Base-by-base conservation (phyloP, 2,329 filamentous ascomycete genomes). In the Aureobasidium sp. region DNA sequence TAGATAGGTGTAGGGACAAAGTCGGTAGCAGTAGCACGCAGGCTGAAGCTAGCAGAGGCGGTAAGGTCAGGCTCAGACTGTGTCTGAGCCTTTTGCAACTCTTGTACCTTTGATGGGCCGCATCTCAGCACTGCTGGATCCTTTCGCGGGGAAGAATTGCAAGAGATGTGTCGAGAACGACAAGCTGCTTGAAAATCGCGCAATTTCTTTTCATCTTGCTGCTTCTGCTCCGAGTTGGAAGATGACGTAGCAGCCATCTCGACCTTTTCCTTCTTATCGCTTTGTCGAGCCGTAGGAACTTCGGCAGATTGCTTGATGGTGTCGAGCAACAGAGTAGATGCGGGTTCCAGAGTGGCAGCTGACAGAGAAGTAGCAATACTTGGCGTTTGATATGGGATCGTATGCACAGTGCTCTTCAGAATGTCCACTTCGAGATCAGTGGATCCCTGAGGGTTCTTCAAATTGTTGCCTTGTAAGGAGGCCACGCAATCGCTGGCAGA, bases 1-100 rank as follows among this genome's bases (percentile, higher is more conserved):
- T 24, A 25, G 14, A 8, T 6, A 22, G 48, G 21, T n/a, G 47
- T 48, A 22, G 55, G 55, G 11, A 51, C 17, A 16, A 57, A 57
- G 25, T 22, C 32, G 11, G 56, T 40, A 24, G 56, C 56, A 55
- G 51, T 55, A 10, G 53, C 56, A n/a, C 56, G 56, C 10, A 57
- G 53, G 37, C 39, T 57, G 19, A 42, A 52, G 34, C 30, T 17
- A 16, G 25, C 11, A 17, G n/a, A n/a, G n/a, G n/a, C n/a, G n/a
- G n/a, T n/a, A n/a, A n/a, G n/a, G 12, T 5, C 16, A 40, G 39
- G 29, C 17, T 16, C 34, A 34, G 38, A 17, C 30, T 34, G 32
- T 14, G 6, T 32, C 16, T 11, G 8, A 30, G 35, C 17, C 24
- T 14, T 16, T 21, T 19, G 40, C 47, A 29, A 21, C 14, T 6